Evolutionary conservation across 2,329 filamentous ascomycete species (phyloP).

Genomic region (Exophiala calicioides): DNA sequence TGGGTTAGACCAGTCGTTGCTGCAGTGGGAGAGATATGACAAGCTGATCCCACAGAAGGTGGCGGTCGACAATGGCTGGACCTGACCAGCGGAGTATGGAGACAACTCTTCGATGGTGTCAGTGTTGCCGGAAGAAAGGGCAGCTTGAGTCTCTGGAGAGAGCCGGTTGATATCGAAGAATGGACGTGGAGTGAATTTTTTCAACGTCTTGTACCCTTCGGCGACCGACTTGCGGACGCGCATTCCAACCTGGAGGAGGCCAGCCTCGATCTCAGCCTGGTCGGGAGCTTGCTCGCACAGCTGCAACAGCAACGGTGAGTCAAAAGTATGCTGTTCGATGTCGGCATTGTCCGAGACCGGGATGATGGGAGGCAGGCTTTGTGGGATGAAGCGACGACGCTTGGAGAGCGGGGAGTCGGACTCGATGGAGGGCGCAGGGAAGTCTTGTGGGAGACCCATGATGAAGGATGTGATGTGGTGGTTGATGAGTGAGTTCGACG

Average conservation of each 20-base stretch:
- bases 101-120: conserved; percentile 13
- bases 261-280: conserved; percentile 63
- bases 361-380: conserved; percentile 35
- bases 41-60: conserved; percentile 28
- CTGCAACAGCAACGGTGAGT: conserved; percentile 39
- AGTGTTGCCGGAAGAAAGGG: conserved; percentile 17
- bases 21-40: conserved; percentile 37
- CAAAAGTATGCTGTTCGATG: conserved; percentile 28
- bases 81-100: conserved; percentile 46
- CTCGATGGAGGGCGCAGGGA: conserved; percentile 14
- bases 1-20: conserved; percentile 41
- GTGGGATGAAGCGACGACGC: conserved; percentile 47
- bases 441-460: conserved; percentile 24
- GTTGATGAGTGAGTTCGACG: not conserved
- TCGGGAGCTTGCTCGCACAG: conserved; percentile 40
- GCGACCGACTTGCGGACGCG: conserved; percentile 88
- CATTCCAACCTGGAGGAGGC: conserved; percentile 91
- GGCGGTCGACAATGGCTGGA: conserved; percentile 54
- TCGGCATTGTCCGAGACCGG: conserved; percentile 26
- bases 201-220: conserved; percentile 76
- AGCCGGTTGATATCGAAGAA: conserved; percentile 28
- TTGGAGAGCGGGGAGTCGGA: conserved; percentile 37
- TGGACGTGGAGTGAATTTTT: conserved; percentile 32
- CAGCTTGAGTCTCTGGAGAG: conserved; percentile 30
- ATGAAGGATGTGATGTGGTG: not conserved